phyloP scores from a whole-genome alignment of 2,329 filamentous ascomycete genomes.

The Hypoxylon sp. region DNA sequence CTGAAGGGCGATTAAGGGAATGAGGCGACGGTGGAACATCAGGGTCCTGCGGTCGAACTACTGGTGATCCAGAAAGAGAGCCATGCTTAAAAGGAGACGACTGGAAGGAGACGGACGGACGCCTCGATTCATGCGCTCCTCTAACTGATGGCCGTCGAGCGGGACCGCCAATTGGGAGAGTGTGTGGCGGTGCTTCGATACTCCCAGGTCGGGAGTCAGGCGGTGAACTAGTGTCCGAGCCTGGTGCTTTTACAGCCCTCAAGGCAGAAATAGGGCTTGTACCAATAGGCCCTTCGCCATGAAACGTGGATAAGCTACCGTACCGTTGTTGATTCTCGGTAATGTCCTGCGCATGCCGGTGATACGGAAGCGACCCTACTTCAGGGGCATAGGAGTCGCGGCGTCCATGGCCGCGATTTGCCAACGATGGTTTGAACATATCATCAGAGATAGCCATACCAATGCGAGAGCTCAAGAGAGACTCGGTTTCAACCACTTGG shows the following conservation, averaged over 20 bases:
- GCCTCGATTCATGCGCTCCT: slow-evolving; percentile 70
- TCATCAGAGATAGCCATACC: slow-evolving; percentile 88
- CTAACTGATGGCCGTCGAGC: slow-evolving; percentile 58
- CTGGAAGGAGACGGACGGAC: slow-evolving; percentile 90
- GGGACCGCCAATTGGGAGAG: slow-evolving; percentile 65
- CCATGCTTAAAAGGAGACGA: slow-evolving; percentile 88
- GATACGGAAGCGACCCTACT: slow-evolving; percentile 81
- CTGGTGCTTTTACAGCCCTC: slow-evolving; percentile 74
- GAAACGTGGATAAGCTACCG: slow-evolving; percentile 90
- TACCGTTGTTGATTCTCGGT: slow-evolving; percentile 83
- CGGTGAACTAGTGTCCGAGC: slow-evolving; percentile 75
- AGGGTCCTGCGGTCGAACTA: slow-evolving; percentile 64
- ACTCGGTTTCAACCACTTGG: slow-evolving; percentile 90
- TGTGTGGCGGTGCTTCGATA: slow-evolving; percentile 64
- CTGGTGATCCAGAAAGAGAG: slow-evolving; percentile 89
- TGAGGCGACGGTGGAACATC: slow-evolving; percentile 71
- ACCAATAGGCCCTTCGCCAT: slow-evolving; percentile 82
- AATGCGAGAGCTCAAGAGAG: slow-evolving; percentile 90
- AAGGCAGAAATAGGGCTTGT: slow-evolving; percentile 90
- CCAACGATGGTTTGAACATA: slow-evolving; percentile 85
- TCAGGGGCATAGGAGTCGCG: slow-evolving; percentile 62
- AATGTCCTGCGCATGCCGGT: slow-evolving; percentile 64
- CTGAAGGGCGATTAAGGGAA: slow-evolving; percentile 65
- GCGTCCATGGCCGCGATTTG: slow-evolving; percentile 65
- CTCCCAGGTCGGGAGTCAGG: slow-evolving; percentile 66